Percentiles rank a stretch among this genome's conserved stretches.
phyloP scores from a whole-genome alignment of 306 rosid species.

The Coriaria nepalensis region DNA sequence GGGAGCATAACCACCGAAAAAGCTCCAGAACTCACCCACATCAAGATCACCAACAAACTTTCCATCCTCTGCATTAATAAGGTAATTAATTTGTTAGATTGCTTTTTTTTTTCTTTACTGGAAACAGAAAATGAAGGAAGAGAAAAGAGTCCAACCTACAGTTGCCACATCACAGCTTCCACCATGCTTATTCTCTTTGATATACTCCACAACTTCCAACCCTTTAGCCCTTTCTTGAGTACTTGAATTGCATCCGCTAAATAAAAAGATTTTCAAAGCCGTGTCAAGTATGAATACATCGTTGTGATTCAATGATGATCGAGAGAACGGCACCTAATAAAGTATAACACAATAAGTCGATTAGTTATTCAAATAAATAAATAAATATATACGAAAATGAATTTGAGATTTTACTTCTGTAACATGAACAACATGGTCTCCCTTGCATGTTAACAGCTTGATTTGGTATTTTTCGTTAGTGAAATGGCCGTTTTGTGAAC shows the following conservation, averaged over 20 bases:
- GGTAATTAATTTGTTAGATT: not conserved
- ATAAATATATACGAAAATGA: not conserved
- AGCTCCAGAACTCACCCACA: constrained; percentile 96
- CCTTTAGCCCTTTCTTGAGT: constrained; percentile 94
- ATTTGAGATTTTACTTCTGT: constrained; percentile 44
- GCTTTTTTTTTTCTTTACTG: constrained; percentile 8
- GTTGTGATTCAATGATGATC: constrained; percentile 78
- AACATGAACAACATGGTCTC: constrained; percentile 78
- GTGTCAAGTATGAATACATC: constrained; percentile 90
- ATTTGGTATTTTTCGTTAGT: constrained; percentile 51
- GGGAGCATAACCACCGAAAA: constrained; percentile 95
- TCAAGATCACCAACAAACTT: constrained; percentile 90
- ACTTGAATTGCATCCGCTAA: constrained; percentile 86
- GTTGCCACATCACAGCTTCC: constrained; percentile 80
- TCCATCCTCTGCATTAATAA: constrained; percentile 76
- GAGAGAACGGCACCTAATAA: constrained; percentile 67
- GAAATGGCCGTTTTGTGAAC: constrained; percentile 38
- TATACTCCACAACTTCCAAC: constrained; percentile 83
- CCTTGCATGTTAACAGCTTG: constrained; percentile 70
- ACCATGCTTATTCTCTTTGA: constrained; percentile 68
- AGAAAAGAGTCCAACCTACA: constrained; percentile 48
- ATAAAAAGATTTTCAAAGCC: constrained; percentile 74
- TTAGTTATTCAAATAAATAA: constrained; percentile 4
- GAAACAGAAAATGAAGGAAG: constrained; percentile 7
- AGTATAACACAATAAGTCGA: constrained; percentile 15